These are phyloP conservation scores for Chrysanthemum makinoi DNA, from an alignment of 129 eudicot species.

Conservation along the genomic window DNA sequence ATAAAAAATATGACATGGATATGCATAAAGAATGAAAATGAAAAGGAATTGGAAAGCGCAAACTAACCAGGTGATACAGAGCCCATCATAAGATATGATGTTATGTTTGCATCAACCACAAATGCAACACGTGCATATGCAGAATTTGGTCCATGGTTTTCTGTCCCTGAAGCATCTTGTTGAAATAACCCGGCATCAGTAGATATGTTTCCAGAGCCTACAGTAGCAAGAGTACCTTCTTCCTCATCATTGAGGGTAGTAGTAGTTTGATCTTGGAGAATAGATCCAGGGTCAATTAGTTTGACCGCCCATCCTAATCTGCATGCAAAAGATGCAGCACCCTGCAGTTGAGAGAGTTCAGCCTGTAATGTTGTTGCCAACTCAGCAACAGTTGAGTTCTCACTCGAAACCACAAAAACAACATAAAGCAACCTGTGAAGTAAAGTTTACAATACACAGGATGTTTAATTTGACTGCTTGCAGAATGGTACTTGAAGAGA, in stretches of 20 bases:
- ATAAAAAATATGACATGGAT: neutral
- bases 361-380: constrained; percentile 93
- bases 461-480: neutral
- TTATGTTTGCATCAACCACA: constrained; percentile 98
- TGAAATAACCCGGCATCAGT: constrained; percentile 50
- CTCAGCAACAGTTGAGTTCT: constrained; percentile 96
- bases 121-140: constrained; percentile 86
- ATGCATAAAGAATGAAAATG: neutral
- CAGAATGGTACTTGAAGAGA: neutral
- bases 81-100: constrained; percentile 99
- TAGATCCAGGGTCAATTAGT: constrained; percentile 81
- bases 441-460: neutral
- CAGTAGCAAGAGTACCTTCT: constrained; percentile 56
- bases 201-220: constrained; percentile 50
- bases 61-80: constrained; percentile 97
- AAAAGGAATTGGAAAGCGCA: neutral
- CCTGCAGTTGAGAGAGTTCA: constrained; percentile 89
- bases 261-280: constrained; percentile 65
- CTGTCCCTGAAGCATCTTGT: constrained; percentile 58
- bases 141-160: constrained; percentile 44
- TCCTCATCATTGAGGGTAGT: constrained; percentile 60
- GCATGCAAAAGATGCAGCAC: constrained; percentile 98
- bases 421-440: constrained; percentile 95
- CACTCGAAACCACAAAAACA: constrained; percentile 98
- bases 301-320: constrained; percentile 98